These are phyloP conservation scores for Pinus tabuliformis DNA, from an alignment of 75 land plant species.

Conservation along the genomic window DNA sequence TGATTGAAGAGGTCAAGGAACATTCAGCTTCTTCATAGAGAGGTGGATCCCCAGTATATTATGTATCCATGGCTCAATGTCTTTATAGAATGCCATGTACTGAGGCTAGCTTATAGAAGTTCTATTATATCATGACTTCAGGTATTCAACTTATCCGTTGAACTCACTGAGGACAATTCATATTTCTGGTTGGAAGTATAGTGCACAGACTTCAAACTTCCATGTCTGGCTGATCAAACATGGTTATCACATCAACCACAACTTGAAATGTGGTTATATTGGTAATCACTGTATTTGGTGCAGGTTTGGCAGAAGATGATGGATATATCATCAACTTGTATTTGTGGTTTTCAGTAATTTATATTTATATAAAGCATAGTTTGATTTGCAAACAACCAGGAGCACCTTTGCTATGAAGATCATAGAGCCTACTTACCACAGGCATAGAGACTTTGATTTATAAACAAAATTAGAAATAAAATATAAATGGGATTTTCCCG, in stretches of 20 bases:
- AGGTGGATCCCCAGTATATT: not conserved
- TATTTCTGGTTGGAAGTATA: not conserved
- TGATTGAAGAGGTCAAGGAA: constrained; percentile 35
- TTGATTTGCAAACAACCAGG: too few species aligned
- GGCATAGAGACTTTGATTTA: too few species aligned
- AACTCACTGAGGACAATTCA: not conserved
- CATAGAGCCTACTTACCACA: too few species aligned
- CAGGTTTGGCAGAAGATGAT: too few species aligned
- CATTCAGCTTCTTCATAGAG: not conserved
- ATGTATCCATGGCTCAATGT: constrained; percentile 8
- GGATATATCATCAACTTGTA: too few species aligned
- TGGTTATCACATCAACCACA: not conserved
- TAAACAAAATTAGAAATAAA: too few species aligned
- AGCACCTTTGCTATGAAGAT: too few species aligned
- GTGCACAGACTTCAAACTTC: not conserved
- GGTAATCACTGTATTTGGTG: too few species aligned
- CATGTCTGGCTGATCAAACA: not conserved
- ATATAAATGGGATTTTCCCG: too few species aligned
- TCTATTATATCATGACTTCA: not conserved
- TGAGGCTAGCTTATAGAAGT: not conserved
- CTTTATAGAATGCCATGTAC: not conserved
- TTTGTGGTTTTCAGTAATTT: too few species aligned
- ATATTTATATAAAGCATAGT: too few species aligned
- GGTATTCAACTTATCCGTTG: not conserved
- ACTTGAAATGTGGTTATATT: too few species aligned